phyloP scores from a whole-genome alignment of 179 eudicot genomes.

The Actinidia arguta region DNA sequence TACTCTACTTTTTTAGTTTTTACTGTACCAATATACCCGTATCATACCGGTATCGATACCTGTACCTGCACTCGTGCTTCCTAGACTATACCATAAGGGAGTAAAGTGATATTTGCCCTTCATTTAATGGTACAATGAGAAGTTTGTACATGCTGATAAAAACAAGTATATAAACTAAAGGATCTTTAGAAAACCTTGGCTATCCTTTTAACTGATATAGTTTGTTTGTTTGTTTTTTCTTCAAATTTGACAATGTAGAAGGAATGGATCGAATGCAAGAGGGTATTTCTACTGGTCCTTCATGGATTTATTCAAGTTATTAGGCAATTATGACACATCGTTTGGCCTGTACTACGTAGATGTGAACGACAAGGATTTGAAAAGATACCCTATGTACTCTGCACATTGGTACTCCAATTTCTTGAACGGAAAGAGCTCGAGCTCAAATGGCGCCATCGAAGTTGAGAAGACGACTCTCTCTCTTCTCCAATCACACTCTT shows the following conservation, averaged over 20 bases:
- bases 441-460: neutral
- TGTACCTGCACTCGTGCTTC: no score
- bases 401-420: constrained; percentile 75
- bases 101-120: no score
- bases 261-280: constrained; percentile 70
- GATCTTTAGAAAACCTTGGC: no score
- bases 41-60: no score
- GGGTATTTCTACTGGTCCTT: constrained; percentile 82
- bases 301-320: constrained; percentile 62
- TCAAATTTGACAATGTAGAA: constrained; percentile 14
- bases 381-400: constrained; percentile 63
- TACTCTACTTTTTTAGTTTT: no score
- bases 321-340: constrained; percentile 38
- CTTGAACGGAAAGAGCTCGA: constrained; percentile 40
- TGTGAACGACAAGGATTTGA: constrained; percentile 50
- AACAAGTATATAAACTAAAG: no score
- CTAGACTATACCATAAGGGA: no score
- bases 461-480: neutral
- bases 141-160: no score
- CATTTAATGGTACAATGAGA: no score
- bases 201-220: neutral
- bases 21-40: no score
- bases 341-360: constrained; percentile 74
- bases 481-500: constrained; percentile 17
- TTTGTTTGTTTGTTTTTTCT: neutral